Base-by-base conservation (phyloP, 2,329 filamentous ascomycete species). In the Stachybotrys echinatus region DNA sequence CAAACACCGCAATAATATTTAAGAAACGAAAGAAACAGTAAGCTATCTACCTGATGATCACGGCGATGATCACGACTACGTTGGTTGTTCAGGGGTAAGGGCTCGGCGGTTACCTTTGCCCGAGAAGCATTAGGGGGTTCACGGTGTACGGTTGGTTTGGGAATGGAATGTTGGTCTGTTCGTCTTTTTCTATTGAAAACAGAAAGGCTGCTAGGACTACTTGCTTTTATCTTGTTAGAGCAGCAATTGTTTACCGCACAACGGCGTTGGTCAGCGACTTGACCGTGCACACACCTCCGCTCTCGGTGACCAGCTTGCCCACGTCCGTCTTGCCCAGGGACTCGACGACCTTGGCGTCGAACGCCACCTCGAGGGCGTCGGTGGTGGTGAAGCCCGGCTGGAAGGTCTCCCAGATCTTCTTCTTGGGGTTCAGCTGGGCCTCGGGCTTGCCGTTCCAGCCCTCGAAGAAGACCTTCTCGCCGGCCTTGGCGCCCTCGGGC, bases 331-430 rank as follows among this genome's bases (percentile, higher is more conserved):
- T 87, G 62, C 86, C 84, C 52, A 92, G 74, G 69, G 87, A 83
- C 70, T 89, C 86, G 34, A 96, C 89, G 43, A 76, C 84, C 42
- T 73, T 79, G 3, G 88, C 88, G 62, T 97, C 88, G 65, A 97
- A 99, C 0, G 80, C 91, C 34, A 96, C 92, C 71, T 92, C 88
- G 47, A 92, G 76, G 44, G 70, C 72, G 7, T 87, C 86, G 2
- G 87, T 95, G 7, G 92, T 99, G 23, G 89, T 95, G 74, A 97
- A 97, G 0, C 92, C 94, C 1, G 92, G 91, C 78, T 97, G 92
- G 73, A 96, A 89, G 10, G 81, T 89, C 79, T 99, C 94, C 92
- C 92, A 97, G 54, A 97, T 77, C 85, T 97, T 97, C 85, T 97
- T 99, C 86, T 99, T 99, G 51, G 94, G 94, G 79, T 97, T 99